Evolutionary conservation across 2,329 filamentous ascomycete genomes (phyloP).

Genomic region (Hymenoscyphus salicellus): DNA sequence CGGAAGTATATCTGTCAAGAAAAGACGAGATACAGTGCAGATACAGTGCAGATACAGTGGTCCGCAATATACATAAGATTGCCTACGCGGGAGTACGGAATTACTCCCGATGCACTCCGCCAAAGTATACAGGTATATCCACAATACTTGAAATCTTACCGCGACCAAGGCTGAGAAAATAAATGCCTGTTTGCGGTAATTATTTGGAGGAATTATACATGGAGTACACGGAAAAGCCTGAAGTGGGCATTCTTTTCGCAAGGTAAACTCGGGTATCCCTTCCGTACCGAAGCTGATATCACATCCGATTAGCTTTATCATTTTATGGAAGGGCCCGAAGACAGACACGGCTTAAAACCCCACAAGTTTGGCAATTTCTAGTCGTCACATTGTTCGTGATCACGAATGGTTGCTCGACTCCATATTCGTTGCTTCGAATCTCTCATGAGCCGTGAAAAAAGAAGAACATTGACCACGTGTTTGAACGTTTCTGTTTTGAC

Average conservation of each 20-base stretch:
- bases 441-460: background rate
- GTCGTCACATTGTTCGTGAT: background rate
- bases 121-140: too few relatives aligned
- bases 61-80: too few relatives aligned
- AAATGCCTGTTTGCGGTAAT: too few relatives aligned
- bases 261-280: background rate
- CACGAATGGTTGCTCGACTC: background rate
- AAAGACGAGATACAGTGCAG: background rate
- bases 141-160: too few relatives aligned
- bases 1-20: background rate
- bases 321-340: background rate
- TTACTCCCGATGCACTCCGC: too few relatives aligned
- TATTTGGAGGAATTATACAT: too few relatives aligned
- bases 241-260: too few relatives aligned
- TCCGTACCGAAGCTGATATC: background rate
- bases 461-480: background rate
- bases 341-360: background rate
- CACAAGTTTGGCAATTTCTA: background rate
- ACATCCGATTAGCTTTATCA: background rate
- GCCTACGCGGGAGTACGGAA: too few relatives aligned
- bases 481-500: too few relatives aligned
- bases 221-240: too few relatives aligned
- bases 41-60: too few relatives aligned
- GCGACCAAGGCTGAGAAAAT: too few relatives aligned
- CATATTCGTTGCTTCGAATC: background rate